Base-by-base conservation (phyloP, 352 stramenopile genomes). In the Thalassiosira livingstoniorum region DNA sequence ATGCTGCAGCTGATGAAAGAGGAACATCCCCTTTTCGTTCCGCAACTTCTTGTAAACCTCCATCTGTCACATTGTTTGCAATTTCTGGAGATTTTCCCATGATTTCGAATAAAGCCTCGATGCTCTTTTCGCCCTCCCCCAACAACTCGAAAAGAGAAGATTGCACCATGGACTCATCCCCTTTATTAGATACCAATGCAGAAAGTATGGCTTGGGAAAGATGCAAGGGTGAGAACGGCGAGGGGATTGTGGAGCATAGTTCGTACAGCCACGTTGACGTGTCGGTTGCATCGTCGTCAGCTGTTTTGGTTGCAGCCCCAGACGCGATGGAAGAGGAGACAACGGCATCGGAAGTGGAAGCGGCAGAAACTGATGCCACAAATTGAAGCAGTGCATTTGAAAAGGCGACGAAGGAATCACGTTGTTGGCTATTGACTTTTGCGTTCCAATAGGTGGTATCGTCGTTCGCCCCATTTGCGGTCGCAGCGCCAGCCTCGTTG, bases 131-230 rank as follows among this genome's bases (percentile, higher is more conserved):
- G 1, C 85, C 82, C 47, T 85, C 78, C 35, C 91, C 91, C 15
- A 95, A 85, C 10, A 87, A 62, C 65, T 93, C 81, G 84, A 95
- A 95, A 11, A 95, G 70, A 5, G 83, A 86, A 4, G 86, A 84
- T 76, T 94, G 90, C 71, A 93, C 76, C 35, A 83, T 75, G 3
- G 67, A 68, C 64, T 92, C 75, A 53, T 92, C 80, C 4, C 55
- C n/a, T 15, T 77, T 34, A 13, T 2, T 39, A 4, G 29, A 18
- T 0, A n/a, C 25, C 31, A 84, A 68, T 25, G 75, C 75, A 45
- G 70, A 79, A 21, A 88, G 35, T 21, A 82, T 62, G 34, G 57
- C 76, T 45, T 18, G 72, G 31, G 45, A 83, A 76, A 75, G 70
- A 66, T 3, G 75, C 29, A 23, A 73, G 31, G 31, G 63, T 58